Conservation (phyloP, 768 basidiomycete species). For the Mycena crocata region DNA sequence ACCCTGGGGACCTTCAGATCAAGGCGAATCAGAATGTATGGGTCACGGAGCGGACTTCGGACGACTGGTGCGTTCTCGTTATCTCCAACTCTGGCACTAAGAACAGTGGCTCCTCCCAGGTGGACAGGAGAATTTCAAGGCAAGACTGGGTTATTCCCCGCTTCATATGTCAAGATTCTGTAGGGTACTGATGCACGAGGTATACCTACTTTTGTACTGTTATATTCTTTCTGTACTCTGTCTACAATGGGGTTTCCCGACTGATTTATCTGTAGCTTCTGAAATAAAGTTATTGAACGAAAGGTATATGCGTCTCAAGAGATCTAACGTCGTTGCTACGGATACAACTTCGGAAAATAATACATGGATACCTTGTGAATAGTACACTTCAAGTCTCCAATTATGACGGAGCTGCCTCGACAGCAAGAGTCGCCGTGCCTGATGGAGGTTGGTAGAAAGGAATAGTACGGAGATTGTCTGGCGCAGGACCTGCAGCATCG, state of each 20-base stretch:
- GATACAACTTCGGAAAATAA: too few species aligned
- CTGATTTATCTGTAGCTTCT: neutral
- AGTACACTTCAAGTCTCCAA: neutral
- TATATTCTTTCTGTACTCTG: neutral
- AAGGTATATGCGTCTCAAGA: too few species aligned
- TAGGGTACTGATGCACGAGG: conserved; percentile 40
- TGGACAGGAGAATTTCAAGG: conserved; percentile 76
- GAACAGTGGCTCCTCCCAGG: too few species aligned
- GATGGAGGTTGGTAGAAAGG: conserved; percentile 59
- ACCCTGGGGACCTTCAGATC: conserved; percentile 74
- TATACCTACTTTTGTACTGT: neutral
- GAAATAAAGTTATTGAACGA: neutral
- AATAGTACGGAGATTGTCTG: conserved; percentile 81
- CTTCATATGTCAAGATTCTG: conserved; percentile 74
- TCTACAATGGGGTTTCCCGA: neutral
- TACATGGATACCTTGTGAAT: too few species aligned
- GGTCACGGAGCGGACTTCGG: conserved; percentile 74
- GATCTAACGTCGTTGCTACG: too few species aligned
- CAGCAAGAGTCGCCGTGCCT: neutral
- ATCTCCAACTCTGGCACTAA: too few species aligned
- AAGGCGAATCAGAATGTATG: conserved; percentile 68
- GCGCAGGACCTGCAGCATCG: conserved; percentile 66
- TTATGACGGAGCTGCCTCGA: conserved; percentile 12
- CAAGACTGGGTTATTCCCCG: conserved; percentile 71
- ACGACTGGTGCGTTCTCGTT: conserved; percentile 71